These are phyloP conservation scores for Elongisporangium undulatum DNA, from an alignment of 352 stramenopile species.

Conservation along the genomic window DNA sequence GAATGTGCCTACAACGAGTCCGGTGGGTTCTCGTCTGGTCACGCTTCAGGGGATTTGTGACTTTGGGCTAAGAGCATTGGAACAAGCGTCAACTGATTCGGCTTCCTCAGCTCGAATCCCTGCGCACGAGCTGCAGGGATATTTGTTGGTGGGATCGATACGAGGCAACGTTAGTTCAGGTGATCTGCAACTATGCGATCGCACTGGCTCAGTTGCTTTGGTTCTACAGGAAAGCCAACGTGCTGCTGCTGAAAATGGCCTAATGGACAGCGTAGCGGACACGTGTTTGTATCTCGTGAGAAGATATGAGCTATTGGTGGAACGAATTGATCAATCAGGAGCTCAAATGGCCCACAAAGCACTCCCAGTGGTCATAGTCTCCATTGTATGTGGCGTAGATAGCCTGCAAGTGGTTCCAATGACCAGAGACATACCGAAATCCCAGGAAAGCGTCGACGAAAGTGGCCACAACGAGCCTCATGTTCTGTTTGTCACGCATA, in stretches of 20 bases:
- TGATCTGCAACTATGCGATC: constrained; percentile 38
- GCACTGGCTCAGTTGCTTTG: constrained; percentile 30
- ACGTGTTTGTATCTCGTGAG: constrained; percentile 34
- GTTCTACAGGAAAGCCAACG: constrained; percentile 4
- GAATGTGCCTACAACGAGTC: constrained; percentile 6
- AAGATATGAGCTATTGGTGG: constrained; percentile 25
- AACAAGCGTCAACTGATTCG: not conserved
- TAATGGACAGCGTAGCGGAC: constrained; percentile 10
- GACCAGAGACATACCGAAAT: constrained; percentile 7
- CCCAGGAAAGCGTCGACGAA: constrained; percentile 1
- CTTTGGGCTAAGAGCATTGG: constrained; percentile 10
- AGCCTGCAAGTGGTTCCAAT: constrained; percentile 22
- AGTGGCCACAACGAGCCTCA: constrained; percentile 4
- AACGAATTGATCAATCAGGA: constrained; percentile 14
- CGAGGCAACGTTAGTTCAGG: constrained; percentile 27
- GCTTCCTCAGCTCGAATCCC: constrained; percentile 11
- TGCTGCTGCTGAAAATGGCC: constrained; percentile 1
- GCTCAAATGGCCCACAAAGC: constrained; percentile 7
- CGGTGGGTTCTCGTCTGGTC: constrained; percentile 8
- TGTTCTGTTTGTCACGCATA: constrained; percentile 22
- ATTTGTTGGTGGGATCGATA: constrained; percentile 27
- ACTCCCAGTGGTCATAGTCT: constrained; percentile 13
- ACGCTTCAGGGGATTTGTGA: constrained; percentile 20
- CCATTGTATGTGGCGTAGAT: constrained; percentile 15
- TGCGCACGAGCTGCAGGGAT: constrained; percentile 24